Base-by-base conservation (phyloP, 2,329 filamentous ascomycete species). In the Nigrospora oryzae region DNA sequence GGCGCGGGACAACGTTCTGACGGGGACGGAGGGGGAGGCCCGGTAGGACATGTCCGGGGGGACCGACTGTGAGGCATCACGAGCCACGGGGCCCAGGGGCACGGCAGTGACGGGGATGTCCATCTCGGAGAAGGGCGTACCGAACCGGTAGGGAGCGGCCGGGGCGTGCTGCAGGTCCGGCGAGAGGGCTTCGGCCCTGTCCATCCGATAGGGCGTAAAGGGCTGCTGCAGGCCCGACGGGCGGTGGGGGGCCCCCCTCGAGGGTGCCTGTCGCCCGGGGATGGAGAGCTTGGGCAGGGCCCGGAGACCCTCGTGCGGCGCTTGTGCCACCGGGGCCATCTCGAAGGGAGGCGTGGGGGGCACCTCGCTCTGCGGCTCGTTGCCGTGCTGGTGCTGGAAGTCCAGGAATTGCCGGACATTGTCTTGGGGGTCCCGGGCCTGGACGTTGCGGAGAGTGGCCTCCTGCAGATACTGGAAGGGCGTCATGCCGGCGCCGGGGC, bases 1-100 rank as follows among this genome's bases (percentile, higher is more conserved):
- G 15, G 75, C 66, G 43, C 77, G 75, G 39, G 75, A 79, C 52
- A 74, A 68, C 36, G 71, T 73, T 23, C 74, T 63, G 59, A 46
- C 54, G 53, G 52, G 61, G 50, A 48, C 55, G 47, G 55, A 49
- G 62, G 56, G 47, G 58, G 46, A 60, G 61, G 48, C 62, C 31
- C 81, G 79, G 70, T 85, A 95, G 61, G 81, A 83, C 89, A 96
- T 95, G 66, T 95, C 83, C 7, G 91, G 91, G 37, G 91, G 91
- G 0, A 96, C 91, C 5, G 90, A 96, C 63, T 95, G 89, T 23
- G 89, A 95, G 39, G 75, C 71, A 57, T 93, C 84, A 42, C 91
- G 84, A 38, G 84, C 75, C 31, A 95, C 73, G 7, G 86, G 86
- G 0, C 84, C 86, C 14, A 81, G 56, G 1, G 80, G 79, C 37